Evolutionary conservation across 1,139 yeast species (phyloP).

Genomic region (Blastobotrys elegans): DNA sequence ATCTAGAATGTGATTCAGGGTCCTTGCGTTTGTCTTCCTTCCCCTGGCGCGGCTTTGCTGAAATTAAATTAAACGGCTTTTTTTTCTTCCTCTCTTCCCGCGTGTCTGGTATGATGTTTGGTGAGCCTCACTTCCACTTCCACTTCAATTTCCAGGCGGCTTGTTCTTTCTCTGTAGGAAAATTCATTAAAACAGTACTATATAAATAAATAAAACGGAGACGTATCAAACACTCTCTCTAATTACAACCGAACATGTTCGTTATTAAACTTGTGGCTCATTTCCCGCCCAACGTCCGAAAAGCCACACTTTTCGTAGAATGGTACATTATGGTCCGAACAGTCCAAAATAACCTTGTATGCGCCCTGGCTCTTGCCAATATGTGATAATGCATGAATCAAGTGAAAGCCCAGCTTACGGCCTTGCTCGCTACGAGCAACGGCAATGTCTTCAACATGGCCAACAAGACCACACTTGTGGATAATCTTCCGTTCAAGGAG

Average conservation of each 20-base stretch:
- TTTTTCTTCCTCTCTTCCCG: not conserved
- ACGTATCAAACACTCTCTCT: not conserved
- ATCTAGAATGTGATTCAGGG: too few species aligned
- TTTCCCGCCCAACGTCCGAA: slow-evolving; percentile 56
- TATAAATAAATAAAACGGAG: not conserved
- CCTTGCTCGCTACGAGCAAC: slow-evolving; percentile 78
- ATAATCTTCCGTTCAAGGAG: slow-evolving; percentile 50
- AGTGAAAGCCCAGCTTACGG: slow-evolving; percentile 61
- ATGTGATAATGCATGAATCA: slow-evolving; percentile 59
- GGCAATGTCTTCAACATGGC: slow-evolving; percentile 94
- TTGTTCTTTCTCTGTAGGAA: not conserved
- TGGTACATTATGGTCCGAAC: slow-evolving; percentile 71
- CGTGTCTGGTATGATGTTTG: not conserved
- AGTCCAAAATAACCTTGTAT: slow-evolving; percentile 86
- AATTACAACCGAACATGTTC: slow-evolving; percentile 12
- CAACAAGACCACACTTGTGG: slow-evolving; percentile 79
- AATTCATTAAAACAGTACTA: not conserved
- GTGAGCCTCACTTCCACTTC: slow-evolving; percentile 6
- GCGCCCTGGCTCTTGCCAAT: slow-evolving; percentile 62
- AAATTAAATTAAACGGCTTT: not conserved
- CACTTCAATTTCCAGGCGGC: not conserved
- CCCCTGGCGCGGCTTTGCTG: slow-evolving; percentile 8
- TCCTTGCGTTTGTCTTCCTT: too few species aligned
- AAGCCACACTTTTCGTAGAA: slow-evolving; percentile 88
- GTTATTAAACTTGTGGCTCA: slow-evolving; percentile 41